Evolutionary conservation across 176 grass and related monocot genomes (phyloP).

Genomic region (Chloris gayana): DNA sequence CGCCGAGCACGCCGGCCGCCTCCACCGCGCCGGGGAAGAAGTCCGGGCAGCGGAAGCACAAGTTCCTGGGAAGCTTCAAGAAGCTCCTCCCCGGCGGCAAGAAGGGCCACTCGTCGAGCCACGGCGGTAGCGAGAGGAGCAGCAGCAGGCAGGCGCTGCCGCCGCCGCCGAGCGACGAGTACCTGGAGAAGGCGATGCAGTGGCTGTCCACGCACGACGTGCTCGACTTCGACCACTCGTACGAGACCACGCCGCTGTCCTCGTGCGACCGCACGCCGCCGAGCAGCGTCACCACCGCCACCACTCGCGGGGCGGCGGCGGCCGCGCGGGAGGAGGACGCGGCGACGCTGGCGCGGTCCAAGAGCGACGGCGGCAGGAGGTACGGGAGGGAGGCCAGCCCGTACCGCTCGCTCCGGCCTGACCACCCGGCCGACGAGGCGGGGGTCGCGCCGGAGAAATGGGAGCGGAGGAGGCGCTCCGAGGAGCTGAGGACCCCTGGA

Average conservation of each 20-base stretch:
- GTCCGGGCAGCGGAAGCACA: slow-evolving; percentile 48
- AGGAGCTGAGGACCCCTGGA: slow-evolving; percentile 16
- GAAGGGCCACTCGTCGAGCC: not conserved
- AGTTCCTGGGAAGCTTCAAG: slow-evolving; percentile 72
- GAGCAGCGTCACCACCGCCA: slow-evolving; percentile 56
- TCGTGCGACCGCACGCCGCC: slow-evolving; percentile 49
- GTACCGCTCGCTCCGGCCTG: slow-evolving; percentile 56
- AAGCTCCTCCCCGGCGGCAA: slow-evolving; percentile 51
- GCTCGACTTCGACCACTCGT: slow-evolving; percentile 39
- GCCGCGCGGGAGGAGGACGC: not conserved
- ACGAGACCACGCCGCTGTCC: slow-evolving; percentile 50
- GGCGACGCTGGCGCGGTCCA: slow-evolving; percentile 39
- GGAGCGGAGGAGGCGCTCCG: slow-evolving; percentile 29
- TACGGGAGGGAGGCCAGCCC: slow-evolving; percentile 36
- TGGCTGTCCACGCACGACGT: slow-evolving; percentile 50
- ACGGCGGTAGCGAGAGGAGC: slow-evolving; percentile 6
- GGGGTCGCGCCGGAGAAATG: slow-evolving; percentile 11
- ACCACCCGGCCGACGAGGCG: slow-evolving; percentile 23
- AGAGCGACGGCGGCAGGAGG: slow-evolving; percentile 46
- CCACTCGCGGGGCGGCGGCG: slow-evolving; percentile 6
- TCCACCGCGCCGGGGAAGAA: slow-evolving; percentile 5
- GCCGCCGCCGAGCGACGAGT: slow-evolving; percentile 28
- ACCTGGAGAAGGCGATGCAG: slow-evolving; percentile 48
- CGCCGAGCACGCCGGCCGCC: not conserved
- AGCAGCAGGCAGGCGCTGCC: not conserved